A percentile compares a stretch with the other conserved stretches of the same genome.
Conservation (phyloP, 192 early-diverging fungal species). For the Coemansia sp. region DNA sequence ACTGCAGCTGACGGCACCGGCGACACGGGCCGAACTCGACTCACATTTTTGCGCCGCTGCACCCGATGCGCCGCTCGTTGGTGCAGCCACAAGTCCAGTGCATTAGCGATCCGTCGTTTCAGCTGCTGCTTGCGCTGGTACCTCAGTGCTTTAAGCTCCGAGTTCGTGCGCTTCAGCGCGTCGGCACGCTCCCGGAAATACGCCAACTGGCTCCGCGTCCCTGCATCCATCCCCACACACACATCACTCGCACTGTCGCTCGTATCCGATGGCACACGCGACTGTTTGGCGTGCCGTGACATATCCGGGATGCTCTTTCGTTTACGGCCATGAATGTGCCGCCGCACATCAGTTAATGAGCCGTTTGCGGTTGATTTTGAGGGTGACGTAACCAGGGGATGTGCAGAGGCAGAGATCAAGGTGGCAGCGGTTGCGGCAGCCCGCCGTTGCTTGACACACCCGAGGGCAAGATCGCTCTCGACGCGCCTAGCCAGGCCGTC, state of each 20-base stretch:
- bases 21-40: background rate
- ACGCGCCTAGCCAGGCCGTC: conserved; percentile 46
- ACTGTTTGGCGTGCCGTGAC: conserved; percentile 43
- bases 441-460: conserved; percentile 32
- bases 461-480: conserved; percentile 24
- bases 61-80: background rate
- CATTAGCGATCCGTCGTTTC: conserved; percentile 19
- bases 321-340: conserved; percentile 31
- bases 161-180: conserved; percentile 21
- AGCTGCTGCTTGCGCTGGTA: conserved; percentile 40
- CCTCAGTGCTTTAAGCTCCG: conserved; percentile 29
- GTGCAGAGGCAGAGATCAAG: conserved; percentile 20
- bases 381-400: background rate
- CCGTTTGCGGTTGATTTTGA: background rate
- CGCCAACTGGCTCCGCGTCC: conserved; percentile 13
- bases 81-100: conserved; percentile 26
- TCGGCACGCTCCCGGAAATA: conserved; percentile 12
- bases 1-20: background rate
- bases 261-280: conserved; percentile 34
- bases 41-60: background rate
- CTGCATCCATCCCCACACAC: conserved; percentile 4
- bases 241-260: background rate
- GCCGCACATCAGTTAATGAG: background rate
- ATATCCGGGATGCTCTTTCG: conserved; percentile 55
- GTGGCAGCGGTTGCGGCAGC: conserved; percentile 35